Percentiles rank a stretch among this genome's conserved stretches.
Evolutionary conservation across 768 basidiomycete species (phyloP).

Genomic region (Pulveroboletus frians): DNA sequence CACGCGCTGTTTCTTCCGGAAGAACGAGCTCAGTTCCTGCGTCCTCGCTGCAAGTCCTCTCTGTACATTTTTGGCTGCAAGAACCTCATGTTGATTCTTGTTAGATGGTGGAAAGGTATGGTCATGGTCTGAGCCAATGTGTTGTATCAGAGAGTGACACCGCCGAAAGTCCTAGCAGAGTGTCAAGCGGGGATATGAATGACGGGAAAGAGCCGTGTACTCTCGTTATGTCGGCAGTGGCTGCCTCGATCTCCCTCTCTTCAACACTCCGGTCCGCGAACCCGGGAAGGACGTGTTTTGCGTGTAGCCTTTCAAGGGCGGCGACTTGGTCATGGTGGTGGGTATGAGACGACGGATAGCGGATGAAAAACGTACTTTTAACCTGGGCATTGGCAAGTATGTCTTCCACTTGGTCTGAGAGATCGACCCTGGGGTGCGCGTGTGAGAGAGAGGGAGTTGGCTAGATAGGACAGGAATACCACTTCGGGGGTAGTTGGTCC

Average conservation of each 20-base stretch:
- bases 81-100: conserved; percentile 45
- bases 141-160: conserved; percentile 54
- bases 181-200: conserved; percentile 6
- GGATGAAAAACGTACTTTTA: conserved; percentile 60
- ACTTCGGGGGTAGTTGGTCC: conserved; percentile 76
- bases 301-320: conserved; percentile 91
- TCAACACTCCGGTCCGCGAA: conserved; percentile 93
- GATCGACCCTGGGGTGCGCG: conserved; percentile 68
- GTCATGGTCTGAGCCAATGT: conserved; percentile 53
- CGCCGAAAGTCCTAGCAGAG: conserved; percentile 35
- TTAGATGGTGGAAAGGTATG: conserved; percentile 62
- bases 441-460: conserved; percentile 11
- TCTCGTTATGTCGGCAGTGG: conserved; percentile 84
- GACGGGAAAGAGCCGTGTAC: conserved; percentile 39
- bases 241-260: conserved; percentile 86
- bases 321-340: conserved; percentile 49
- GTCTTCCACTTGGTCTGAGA: conserved; percentile 83
- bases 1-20: conserved; percentile 96
- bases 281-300: conserved; percentile 92
- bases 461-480: conserved; percentile 42
- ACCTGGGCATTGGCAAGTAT: conserved; percentile 60
- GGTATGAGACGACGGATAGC: conserved; percentile 6
- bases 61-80: conserved; percentile 90
- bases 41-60: conserved; percentile 93
- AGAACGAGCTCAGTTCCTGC: conserved; percentile 85